phyloP scores from a whole-genome alignment of 176 grass and related monocot genomes.

The Rhipidocladum racemiflorum region DNA sequence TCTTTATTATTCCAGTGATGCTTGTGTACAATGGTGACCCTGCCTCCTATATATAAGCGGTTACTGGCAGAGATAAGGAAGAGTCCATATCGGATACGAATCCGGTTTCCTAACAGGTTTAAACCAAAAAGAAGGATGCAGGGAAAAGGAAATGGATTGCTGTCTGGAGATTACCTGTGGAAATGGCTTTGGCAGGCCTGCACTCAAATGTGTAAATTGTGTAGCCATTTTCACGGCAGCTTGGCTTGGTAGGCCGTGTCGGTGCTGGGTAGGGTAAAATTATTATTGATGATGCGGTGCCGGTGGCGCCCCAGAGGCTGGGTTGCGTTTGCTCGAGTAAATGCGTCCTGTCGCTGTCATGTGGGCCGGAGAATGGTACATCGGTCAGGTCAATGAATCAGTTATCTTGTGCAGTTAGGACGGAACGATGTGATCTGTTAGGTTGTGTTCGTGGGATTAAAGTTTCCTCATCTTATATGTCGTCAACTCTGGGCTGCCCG shows the following conservation, averaged over 20 bases:
- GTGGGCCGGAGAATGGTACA: neutral
- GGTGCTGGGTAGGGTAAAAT: neutral
- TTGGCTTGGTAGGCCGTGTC: slow-evolving; percentile 3
- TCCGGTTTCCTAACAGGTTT: too few species aligned
- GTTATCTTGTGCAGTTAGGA: neutral
- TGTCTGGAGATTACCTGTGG: too few species aligned
- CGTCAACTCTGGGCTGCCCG: neutral
- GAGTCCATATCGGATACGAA: too few species aligned
- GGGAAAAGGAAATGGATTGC: too few species aligned
- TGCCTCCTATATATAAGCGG: too few species aligned
- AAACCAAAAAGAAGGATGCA: too few species aligned
- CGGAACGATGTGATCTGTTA: neutral
- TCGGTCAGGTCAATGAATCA: neutral
- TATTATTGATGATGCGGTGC: neutral
- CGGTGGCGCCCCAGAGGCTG: neutral
- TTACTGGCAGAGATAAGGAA: too few species aligned
- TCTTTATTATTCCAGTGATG: too few species aligned
- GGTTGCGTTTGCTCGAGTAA: slow-evolving; percentile 13
- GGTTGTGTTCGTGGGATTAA: neutral
- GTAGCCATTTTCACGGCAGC: neutral
- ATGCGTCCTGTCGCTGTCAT: neutral
- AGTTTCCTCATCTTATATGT: neutral
- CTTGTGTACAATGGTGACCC: too few species aligned
- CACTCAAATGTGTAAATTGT: neutral
- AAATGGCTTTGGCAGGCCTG: slow-evolving; percentile 14